Conservation (phyloP, 352 stramenopile species). For the Globisporangium rhizosaccharum region DNA sequence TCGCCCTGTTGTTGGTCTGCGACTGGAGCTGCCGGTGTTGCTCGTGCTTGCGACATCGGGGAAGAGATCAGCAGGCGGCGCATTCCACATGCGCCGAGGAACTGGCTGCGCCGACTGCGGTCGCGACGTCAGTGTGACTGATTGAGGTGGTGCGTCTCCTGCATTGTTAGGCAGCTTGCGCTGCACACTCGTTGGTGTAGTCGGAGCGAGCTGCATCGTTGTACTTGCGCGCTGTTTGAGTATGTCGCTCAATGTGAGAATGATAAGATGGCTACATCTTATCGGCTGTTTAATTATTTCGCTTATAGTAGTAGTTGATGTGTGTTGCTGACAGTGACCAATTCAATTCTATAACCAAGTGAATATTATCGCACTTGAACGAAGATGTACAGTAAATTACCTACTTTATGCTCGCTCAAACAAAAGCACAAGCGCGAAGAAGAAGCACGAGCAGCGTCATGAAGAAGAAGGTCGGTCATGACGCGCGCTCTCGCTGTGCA, state of each 20-base stretch:
- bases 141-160: not conserved
- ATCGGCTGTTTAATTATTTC: no score
- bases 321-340: not conserved
- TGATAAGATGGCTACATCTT: not conserved
- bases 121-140: not conserved
- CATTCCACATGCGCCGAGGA: conserved; percentile 17
- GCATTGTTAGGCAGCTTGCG: not conserved
- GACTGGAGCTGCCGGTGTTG: not conserved
- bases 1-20: no score
- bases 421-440: not conserved
- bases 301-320: no score
- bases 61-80: conserved; percentile 20
- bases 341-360: not conserved
- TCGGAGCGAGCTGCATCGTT: not conserved
- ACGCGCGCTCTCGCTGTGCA: no score
- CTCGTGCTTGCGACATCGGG: conserved; percentile 5
- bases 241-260: not conserved
- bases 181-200: not conserved
- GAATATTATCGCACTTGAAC: no score
- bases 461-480: not conserved
- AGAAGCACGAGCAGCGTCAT: not conserved
- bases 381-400: not conserved
- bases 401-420: not conserved
- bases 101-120: not conserved
- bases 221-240: not conserved